Evolutionary conservation across 495 filamentous ascomycete genomes (phyloP).

Genomic region (Umbilicaria muhlenbergii): DNA sequence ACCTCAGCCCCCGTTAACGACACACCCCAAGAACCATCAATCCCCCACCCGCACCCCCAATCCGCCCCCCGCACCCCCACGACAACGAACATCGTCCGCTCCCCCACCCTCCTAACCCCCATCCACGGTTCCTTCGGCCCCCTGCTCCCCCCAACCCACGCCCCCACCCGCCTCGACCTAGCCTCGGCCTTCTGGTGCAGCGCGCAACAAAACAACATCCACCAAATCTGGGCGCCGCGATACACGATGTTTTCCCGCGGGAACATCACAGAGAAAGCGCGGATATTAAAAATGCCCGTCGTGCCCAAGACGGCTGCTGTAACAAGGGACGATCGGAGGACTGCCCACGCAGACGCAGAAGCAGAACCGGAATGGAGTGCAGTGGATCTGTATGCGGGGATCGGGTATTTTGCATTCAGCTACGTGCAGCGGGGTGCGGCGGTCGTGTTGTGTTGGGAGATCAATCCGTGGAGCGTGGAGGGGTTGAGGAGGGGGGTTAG

Average conservation of each 20-base stretch:
- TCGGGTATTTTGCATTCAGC: slow-evolving; percentile 82
- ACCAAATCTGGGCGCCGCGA: slow-evolving; percentile 72
- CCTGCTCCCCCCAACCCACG: slow-evolving; percentile 7
- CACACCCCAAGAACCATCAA: slow-evolving; percentile 40
- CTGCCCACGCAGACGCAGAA: slow-evolving; percentile 9
- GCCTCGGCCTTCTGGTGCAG: slow-evolving; percentile 53
- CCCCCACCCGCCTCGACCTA: slow-evolving; percentile 32
- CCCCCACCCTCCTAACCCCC: slow-evolving; percentile 43
- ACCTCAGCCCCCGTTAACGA: neutral
- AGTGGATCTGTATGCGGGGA: slow-evolving; percentile 78
- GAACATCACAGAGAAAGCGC: slow-evolving; percentile 76
- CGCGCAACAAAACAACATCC: slow-evolving; percentile 59
- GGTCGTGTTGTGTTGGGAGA: slow-evolving; percentile 70
- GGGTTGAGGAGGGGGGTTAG: slow-evolving; percentile 54
- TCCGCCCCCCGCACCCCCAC: neutral
- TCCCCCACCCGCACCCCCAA: slow-evolving; percentile 32
- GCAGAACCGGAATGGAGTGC: slow-evolving; percentile 29
- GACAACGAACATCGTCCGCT: slow-evolving; percentile 43
- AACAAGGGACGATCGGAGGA: slow-evolving; percentile 16
- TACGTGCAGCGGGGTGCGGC: slow-evolving; percentile 55
- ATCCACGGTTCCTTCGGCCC: slow-evolving; percentile 56
- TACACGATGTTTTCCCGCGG: slow-evolving; percentile 89
- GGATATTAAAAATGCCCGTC: slow-evolving; percentile 38
- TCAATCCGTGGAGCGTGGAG: slow-evolving; percentile 81
- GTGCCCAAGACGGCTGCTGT: slow-evolving; percentile 13